Evolutionary conservation across 2,329 filamentous ascomycete species (phyloP).

Genomic region (Aspergillus brunneoviolaceus): DNA sequence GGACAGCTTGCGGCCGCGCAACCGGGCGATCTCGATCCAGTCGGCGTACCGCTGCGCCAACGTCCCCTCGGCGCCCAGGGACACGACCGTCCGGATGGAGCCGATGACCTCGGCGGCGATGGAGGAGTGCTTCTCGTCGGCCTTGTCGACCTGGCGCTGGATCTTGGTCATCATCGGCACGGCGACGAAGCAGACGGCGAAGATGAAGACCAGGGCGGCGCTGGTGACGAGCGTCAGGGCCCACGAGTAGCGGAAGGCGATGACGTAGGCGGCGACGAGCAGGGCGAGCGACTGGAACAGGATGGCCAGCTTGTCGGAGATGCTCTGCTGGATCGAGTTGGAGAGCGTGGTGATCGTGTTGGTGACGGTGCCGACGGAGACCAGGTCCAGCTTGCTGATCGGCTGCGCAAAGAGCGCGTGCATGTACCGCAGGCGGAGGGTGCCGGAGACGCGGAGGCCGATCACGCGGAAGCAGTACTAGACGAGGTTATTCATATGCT

Average conservation of each 20-base stretch:
- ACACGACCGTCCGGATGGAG: slow-evolving; percentile 47
- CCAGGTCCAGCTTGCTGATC: slow-evolving; percentile 50
- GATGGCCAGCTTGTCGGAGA: slow-evolving; percentile 53
- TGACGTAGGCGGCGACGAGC: slow-evolving; percentile 48
- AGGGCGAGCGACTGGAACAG: slow-evolving; percentile 45
- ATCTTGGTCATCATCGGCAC: slow-evolving; percentile 35
- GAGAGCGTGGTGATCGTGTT: slow-evolving; percentile 54
- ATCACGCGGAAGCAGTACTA: slow-evolving; percentile 50
- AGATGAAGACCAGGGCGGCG: slow-evolving; percentile 46
- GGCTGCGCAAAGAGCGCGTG: slow-evolving; percentile 51
- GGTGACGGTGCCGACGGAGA: slow-evolving; percentile 52
- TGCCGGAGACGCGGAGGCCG: slow-evolving; percentile 52
- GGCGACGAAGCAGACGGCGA: slow-evolving; percentile 32
- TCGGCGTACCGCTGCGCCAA: slow-evolving; percentile 37
- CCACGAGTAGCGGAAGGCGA: slow-evolving; percentile 55
- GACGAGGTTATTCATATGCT: not conserved
- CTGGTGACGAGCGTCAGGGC: slow-evolving; percentile 53
- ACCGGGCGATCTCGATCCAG: slow-evolving; percentile 40
- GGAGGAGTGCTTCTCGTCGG: slow-evolving; percentile 38
- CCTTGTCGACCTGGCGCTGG: slow-evolving; percentile 37
- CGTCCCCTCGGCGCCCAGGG: slow-evolving; percentile 43
- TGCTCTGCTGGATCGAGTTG: slow-evolving; percentile 55
- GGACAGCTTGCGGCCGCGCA: slow-evolving; percentile 30
- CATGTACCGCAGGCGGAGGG: slow-evolving; percentile 52
- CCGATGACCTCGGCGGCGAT: slow-evolving; percentile 45